Conservation (phyloP, 306 rosid species). For the Mimosa pudica region DNA sequence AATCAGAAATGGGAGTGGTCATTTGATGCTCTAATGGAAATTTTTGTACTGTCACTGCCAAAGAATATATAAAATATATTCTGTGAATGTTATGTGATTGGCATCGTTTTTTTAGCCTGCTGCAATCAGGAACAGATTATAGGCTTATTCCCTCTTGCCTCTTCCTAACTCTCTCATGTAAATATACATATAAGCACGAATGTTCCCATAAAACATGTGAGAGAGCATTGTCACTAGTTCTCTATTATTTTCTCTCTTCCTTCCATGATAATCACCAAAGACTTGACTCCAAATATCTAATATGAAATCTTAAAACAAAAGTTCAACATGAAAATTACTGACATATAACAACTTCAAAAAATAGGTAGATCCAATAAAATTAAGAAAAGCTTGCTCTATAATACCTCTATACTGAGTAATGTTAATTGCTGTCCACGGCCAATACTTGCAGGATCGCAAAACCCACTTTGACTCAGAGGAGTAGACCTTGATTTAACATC, state of each 20-base stretch:
- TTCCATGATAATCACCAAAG: background rate
- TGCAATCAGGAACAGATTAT: background rate
- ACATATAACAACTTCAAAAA: slow-evolving; percentile 18
- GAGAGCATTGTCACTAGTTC: background rate
- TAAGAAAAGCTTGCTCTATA: slow-evolving; percentile 12
- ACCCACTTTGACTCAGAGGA: slow-evolving; percentile 91
- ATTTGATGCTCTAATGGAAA: slow-evolving; percentile 10
- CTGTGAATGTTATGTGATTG: background rate
- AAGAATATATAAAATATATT: background rate
- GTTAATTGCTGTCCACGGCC: slow-evolving; percentile 86
- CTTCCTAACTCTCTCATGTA: background rate
- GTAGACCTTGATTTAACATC: slow-evolving; percentile 64
- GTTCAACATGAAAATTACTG: slow-evolving; percentile 25
- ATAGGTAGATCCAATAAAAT: background rate
- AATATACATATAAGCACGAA: background rate
- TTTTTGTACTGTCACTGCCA: background rate
- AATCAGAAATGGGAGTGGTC: slow-evolving; percentile 2
- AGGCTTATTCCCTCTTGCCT: background rate
- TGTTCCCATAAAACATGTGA: background rate
- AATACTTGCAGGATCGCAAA: slow-evolving; percentile 81
- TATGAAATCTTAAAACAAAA: slow-evolving; percentile 29
- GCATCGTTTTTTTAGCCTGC: background rate
- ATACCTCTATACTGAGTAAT: slow-evolving; percentile 85
- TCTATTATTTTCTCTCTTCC: background rate
- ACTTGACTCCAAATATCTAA: slow-evolving; percentile 12